Evolutionary conservation across 2,329 filamentous ascomycete species (phyloP), one percentile per base, ranked within the genome.

Genomic region (Ascochyta clinopodiicola): DNA sequence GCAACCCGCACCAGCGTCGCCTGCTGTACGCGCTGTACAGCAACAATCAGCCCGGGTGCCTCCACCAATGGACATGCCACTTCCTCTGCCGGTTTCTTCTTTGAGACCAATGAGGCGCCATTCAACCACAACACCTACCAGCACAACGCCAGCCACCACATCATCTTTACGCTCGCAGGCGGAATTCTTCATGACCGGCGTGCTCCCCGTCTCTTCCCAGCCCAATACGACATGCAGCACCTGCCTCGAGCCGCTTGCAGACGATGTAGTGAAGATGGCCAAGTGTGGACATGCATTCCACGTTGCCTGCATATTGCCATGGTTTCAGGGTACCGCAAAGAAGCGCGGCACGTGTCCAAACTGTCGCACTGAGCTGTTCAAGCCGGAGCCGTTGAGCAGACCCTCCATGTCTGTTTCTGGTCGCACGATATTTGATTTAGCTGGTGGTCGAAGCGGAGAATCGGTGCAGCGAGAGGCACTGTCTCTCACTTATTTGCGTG

Each of bases 131-230:
- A 31, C 29, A 31, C 29, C 12, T 15, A 15, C 29, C 29, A 31
- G 15, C 22, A 27, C 38, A 21, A n/a, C 44, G 6, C n/a, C 10
- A 4, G 22, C 31, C 9, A 21, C 9, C 24, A 39, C 15, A 22
- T 17, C 21, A 32, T 0, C 15, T 22, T 38, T 54, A 19, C 51
- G 44, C 44, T 44, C 44, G 6, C 45, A 35, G 27, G n/a, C n/a
- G 17, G 51, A 49, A n/a, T 49, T 49, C 34, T 36, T 55, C 27
- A 45, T 50, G 36, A 56, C 46, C 4, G 40, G 52, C 13, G 21
- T 56, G 2, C 9, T 40, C 5, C 29, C 42, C 9, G 27, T 46
- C 10, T 13, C 39, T 21, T 12, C 40, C 8, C 34, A 45, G 13
- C 29, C 34, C 6, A 35, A 45, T 3, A 4, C 27, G 5, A 27